Evolutionary conservation across 768 basidiomycete species (phyloP), one percentile per base, ranked within the genome.

Genomic region (Daedalea quercina): DNA sequence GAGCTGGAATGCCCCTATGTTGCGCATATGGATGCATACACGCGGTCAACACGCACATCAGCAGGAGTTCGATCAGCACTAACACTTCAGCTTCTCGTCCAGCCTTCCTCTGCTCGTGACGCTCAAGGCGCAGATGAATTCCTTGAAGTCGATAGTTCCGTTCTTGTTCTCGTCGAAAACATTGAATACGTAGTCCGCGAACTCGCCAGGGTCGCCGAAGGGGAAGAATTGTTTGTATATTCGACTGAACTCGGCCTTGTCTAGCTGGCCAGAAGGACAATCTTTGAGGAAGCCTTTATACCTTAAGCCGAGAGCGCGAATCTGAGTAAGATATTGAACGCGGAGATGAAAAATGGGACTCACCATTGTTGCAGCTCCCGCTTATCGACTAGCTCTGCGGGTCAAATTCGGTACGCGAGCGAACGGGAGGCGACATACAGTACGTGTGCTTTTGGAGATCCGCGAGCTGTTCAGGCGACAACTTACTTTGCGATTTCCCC

Each of bases 221-320:
- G 96, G 96, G 78, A 99, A 99, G 87, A 99, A 99, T 70, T 98
- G 96, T 67, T 94, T 93, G 80, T 98, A 99, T 77, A 99, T 99
- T 69, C 87, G 85, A 64, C 87, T 80, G 73, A 99, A 99, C 68
- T 94, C 94, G 52, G 82, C 76, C 77, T 92, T 96, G 80, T 97
- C 90, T 63, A 99, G 82, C 59, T 94, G 90, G 40, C 96, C 96
- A 3, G 92, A 89, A 1, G 96, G 96, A 67, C 96, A 99, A 71
- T 99, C 96, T 71, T 94, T 96, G 66, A 95, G 82, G 75, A 98
- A 99, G 44, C 96, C 96, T 72, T 98, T 98, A 80, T 98, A 95
- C 94, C 91, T 95, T 69, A 22, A 49, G 33, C 37, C 37, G 17
- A 49, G 31, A 44, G 24, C 11, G 37, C 41, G 44, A 52, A 52